These are phyloP conservation scores for Pyracantha coccinea DNA, from an alignment of 331 rosid genomes.

Conservation along the genomic window DNA sequence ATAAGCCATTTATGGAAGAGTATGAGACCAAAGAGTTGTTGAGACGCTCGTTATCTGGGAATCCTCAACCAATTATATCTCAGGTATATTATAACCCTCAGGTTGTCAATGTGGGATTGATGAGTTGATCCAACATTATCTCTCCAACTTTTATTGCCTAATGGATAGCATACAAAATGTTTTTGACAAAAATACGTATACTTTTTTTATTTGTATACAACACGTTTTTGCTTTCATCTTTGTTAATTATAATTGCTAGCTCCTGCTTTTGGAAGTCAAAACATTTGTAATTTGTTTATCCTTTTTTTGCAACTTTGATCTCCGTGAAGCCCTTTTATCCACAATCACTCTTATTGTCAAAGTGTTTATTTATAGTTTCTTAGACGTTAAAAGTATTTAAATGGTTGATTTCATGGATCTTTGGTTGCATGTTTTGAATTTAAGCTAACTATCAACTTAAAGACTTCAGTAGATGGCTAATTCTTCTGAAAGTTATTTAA, in stretches of 20 bases:
- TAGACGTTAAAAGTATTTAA: neutral
- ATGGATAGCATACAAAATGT: neutral
- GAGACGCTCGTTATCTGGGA: constrained; percentile 39
- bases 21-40: constrained; percentile 53
- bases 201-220: neutral
- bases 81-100: constrained; percentile 45
- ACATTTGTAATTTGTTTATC: neutral
- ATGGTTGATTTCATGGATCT: neutral
- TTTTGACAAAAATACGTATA: no score
- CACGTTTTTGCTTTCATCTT: neutral
- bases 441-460: neutral
- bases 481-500: neutral
- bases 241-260: neutral
- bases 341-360: neutral
- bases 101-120: neutral
- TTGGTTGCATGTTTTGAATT: neutral
- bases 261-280: neutral
- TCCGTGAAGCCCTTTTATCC: no score
- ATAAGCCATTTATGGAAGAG: constrained; percentile 74
- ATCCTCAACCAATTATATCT: constrained; percentile 32
- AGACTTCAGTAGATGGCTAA: neutral
- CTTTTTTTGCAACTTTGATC: neutral
- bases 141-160: neutral
- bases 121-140: neutral
- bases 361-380: neutral